Evolutionary conservation across 129 eudicot genomes (phyloP).

Genomic region (Flaveria brownii): DNA sequence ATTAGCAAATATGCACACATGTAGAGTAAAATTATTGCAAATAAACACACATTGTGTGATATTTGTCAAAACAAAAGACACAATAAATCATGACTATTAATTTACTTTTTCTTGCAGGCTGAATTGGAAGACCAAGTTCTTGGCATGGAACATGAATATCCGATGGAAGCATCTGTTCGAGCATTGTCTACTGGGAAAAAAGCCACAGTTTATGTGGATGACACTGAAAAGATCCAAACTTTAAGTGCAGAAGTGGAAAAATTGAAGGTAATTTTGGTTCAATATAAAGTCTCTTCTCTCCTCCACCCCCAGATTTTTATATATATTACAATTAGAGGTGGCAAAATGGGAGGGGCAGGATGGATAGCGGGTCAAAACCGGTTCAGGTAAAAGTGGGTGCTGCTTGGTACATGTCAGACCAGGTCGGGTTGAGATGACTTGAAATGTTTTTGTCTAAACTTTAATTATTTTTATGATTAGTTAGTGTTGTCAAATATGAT

Average conservation of each 20-base stretch:
- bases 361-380: background rate
- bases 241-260: conserved; percentile 61
- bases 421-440: background rate
- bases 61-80: background rate
- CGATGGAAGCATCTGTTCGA: conserved; percentile 63
- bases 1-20: no score
- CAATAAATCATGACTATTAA: background rate
- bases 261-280: conserved; percentile 55
- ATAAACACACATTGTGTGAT: background rate
- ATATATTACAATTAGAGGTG: background rate
- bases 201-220: conserved; percentile 62
- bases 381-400: background rate
- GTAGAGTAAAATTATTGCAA: background rate
- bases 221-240: conserved; percentile 68
- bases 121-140: conserved; percentile 62
- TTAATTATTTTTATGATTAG: background rate
- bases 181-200: conserved; percentile 53
- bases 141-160: conserved; percentile 50
- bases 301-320: background rate
- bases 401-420: no score
- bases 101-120: conserved; percentile 43
- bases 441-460: background rate
- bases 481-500: background rate
- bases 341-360: background rate
- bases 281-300: background rate